Evolutionary conservation across 2,329 filamentous ascomycete genomes (phyloP), one percentile per base, ranked within the genome.

Genomic region (Colletotrichum coccodes): DNA sequence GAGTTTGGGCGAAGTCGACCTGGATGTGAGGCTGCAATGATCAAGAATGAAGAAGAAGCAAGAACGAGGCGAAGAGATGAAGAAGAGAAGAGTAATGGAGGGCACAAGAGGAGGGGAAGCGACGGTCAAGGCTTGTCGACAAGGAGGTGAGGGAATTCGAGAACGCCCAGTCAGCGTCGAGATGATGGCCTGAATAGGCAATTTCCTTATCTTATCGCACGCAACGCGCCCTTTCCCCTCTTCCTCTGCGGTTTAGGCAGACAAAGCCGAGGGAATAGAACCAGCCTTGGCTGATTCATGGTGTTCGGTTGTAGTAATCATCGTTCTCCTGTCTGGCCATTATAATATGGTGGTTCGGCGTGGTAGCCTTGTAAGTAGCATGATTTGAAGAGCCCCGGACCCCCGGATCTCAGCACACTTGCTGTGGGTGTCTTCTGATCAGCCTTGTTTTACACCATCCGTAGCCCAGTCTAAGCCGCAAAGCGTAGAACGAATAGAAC

Each of bases 151-250:
- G 49, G 46, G 47, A 36, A 36, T 62, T 57, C 36, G 36, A 52
- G n/a, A 23, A 59, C 61, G 40, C 65, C 56, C 66, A 69, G 66
- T 69, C 66, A 69, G 47, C 56, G 40, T 32, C 28, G 11, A 57
- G 61, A 23, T 60, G 46, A 46, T 65, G 61, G 49, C 66, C 66
- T 69, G 61, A 66, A 69, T 66, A 66, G 66, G 66, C 66, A 69
- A 56, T 40, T 69, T 50, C 23, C 56, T 69, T 69, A 69, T 69
- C 66, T 65, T 60, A 69, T 69, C 66, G 26, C 61, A 38, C 18
- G 2, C 21, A 32, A 23, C 18, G 16, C 12, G 36, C 64, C 53
- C 26, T 32, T 42, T 21, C 44, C 53, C 53, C 40, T 47, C 40
- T 49, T 36, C 18, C 7, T 38, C 23, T n/a, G 18, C 21, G 40